These are phyloP conservation scores for Nicotiana paniculata DNA, from an alignment of 257 asterid genomes.

Conservation along the genomic window DNA sequence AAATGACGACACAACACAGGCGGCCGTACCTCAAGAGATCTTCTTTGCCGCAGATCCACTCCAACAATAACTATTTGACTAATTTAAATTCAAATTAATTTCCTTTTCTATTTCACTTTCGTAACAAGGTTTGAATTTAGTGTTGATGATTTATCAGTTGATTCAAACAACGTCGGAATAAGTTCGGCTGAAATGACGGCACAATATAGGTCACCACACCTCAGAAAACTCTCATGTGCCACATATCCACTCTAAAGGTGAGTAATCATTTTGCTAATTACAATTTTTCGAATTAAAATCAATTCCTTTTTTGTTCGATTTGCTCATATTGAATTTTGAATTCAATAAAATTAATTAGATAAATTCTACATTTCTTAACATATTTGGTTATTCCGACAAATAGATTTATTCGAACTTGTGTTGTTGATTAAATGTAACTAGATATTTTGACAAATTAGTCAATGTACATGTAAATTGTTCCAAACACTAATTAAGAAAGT, in stretches of 20 bases:
- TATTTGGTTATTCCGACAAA: background rate
- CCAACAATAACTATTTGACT: background rate
- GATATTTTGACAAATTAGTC: background rate
- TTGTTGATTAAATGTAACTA: background rate
- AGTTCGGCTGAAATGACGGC: no score
- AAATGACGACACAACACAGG: no score
- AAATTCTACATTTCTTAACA: background rate
- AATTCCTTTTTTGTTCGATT: background rate
- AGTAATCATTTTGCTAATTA: background rate
- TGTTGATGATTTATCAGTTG: no score
- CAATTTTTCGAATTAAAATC: background rate
- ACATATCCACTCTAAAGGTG: background rate
- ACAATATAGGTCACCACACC: background rate
- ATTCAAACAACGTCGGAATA: no score
- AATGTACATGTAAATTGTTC: background rate
- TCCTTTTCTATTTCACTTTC: no score
- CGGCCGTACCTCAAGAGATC: background rate
- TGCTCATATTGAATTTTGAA: background rate
- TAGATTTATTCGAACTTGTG: background rate
- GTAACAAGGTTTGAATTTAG: no score
- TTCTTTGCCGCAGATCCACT: background rate
- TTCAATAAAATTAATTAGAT: background rate
- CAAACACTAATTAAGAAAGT: background rate
- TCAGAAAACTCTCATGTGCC: no score
- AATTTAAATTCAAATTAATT: no score